Evolutionary conservation across 208 protist genomes (phyloP).

Genomic region (Crithidia expoeki): DNA sequence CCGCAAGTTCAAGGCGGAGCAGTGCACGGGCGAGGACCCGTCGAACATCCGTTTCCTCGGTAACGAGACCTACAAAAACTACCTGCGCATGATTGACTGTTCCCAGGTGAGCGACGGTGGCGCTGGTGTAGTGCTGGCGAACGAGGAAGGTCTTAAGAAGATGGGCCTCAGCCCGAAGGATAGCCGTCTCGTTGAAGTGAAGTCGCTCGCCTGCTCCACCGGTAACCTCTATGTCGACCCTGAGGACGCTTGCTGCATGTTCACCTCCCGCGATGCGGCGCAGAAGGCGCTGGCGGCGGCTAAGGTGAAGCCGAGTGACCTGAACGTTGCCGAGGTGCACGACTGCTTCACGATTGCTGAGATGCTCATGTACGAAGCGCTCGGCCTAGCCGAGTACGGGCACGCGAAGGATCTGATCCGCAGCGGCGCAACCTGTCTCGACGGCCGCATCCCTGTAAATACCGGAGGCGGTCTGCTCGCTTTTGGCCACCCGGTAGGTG

Average conservation of each 20-base stretch:
- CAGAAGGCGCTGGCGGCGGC: slow-evolving; percentile 73
- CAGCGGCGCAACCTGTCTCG: slow-evolving; percentile 74
- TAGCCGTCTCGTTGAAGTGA: slow-evolving; percentile 76
- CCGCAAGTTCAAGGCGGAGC: slow-evolving; percentile 69
- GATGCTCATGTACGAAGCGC: slow-evolving; percentile 93
- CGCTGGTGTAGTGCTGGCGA: slow-evolving; percentile 79
- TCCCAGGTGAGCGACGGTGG: slow-evolving; percentile 93
- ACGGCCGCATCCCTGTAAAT: slow-evolving; percentile 90
- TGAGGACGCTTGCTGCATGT: slow-evolving; percentile 71
- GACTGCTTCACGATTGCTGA: slow-evolving; percentile 94
- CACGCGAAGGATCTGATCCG: slow-evolving; percentile 80
- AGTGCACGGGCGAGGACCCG: slow-evolving; percentile 57
- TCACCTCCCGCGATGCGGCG: slow-evolving; percentile 71
- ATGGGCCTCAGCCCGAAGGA: slow-evolving; percentile 68
- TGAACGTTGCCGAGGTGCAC: slow-evolving; percentile 90
- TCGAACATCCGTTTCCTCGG: slow-evolving; percentile 82
- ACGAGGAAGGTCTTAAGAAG: slow-evolving; percentile 82
- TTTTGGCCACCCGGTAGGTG: slow-evolving; percentile 92
- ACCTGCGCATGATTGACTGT: slow-evolving; percentile 84
- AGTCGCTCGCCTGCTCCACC: slow-evolving; percentile 55
- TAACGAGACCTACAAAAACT: slow-evolving; percentile 86
- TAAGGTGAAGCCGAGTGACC: slow-evolving; percentile 56
- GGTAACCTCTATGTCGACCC: slow-evolving; percentile 84
- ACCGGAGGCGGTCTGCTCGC: slow-evolving; percentile 90
- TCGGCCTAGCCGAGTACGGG: slow-evolving; percentile 88